Evolutionary conservation across 495 filamentous ascomycete species (phyloP).

Genomic region (Aspergillus cristatus): DNA sequence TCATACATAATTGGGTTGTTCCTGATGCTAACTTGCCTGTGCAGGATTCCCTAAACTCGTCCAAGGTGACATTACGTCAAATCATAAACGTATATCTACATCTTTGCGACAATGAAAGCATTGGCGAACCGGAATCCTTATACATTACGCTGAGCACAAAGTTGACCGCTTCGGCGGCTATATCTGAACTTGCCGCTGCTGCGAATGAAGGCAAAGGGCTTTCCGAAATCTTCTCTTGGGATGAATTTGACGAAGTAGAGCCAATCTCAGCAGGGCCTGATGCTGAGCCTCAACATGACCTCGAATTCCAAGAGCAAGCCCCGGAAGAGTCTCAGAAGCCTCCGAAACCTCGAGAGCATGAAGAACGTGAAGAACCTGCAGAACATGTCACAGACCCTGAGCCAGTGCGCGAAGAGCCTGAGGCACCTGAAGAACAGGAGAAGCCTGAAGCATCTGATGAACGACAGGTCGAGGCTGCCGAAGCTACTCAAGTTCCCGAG

Average conservation of each 20-base stretch:
- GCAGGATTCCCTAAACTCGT: constrained; percentile 37
- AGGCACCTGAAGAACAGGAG: too few relatives aligned
- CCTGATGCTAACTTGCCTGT: constrained; percentile 21
- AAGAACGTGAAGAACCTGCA: not conserved
- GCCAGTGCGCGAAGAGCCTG: not conserved
- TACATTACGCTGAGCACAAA: constrained; percentile 45
- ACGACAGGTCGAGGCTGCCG: not conserved
- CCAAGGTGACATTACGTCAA: constrained; percentile 41
- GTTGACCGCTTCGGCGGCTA: constrained; percentile 28
- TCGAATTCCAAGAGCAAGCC: constrained; percentile 6
- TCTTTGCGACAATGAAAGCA: constrained; percentile 52
- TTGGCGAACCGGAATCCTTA: constrained; percentile 43
- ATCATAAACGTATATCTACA: constrained; percentile 49
- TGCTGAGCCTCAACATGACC: constrained; percentile 8
- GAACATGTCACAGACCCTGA: not conserved
- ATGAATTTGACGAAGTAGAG: constrained; percentile 25
- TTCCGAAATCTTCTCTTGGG: constrained; percentile 39
- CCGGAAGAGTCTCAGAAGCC: constrained; percentile 1
- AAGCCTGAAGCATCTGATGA: not conserved
- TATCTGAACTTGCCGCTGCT: constrained; percentile 42
- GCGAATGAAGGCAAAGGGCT: constrained; percentile 51
- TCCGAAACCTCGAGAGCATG: constrained; percentile 3
- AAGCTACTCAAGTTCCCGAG: not conserved
- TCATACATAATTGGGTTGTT: not conserved
- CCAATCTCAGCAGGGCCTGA: constrained; percentile 12